These are phyloP conservation scores for Fennellomyces sp. DNA, from an alignment of 371 early-diverging fungal genomes.

Conservation along the genomic window DNA sequence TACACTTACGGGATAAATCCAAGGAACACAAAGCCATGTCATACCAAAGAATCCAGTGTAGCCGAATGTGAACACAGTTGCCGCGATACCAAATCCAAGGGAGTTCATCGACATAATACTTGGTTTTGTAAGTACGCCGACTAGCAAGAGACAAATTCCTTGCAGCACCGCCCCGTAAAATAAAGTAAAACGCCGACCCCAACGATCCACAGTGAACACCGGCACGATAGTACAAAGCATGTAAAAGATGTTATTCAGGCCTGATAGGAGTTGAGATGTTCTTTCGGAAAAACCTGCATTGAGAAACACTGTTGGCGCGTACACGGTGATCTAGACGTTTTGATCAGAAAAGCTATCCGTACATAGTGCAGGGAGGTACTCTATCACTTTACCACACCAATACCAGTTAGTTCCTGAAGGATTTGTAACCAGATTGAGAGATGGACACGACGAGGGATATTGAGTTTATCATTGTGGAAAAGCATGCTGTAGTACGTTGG, in stretches of 20 bases:
- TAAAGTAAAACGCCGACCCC: slow-evolving; percentile 37
- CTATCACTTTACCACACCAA: slow-evolving; percentile 33
- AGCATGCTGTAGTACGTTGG: slow-evolving; percentile 41
- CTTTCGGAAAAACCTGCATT: slow-evolving; percentile 32
- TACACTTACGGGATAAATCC: slow-evolving; percentile 44
- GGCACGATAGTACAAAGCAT: slow-evolving; percentile 39
- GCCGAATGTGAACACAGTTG: slow-evolving; percentile 40
- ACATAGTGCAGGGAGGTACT: too few species aligned
- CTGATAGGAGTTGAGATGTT: slow-evolving; percentile 41
- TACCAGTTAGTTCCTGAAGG: slow-evolving; percentile 42
- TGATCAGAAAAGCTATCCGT: neutral
- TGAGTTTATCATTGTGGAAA: slow-evolving; percentile 32
- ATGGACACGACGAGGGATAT: slow-evolving; percentile 45
- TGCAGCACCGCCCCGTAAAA: slow-evolving; percentile 39
- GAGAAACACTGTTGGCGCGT: slow-evolving; percentile 37
- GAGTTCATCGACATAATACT: slow-evolving; percentile 29
- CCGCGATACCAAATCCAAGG: slow-evolving; percentile 32
- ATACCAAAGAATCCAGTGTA: slow-evolving; percentile 47
- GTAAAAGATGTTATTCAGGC: slow-evolving; percentile 38
- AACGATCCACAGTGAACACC: slow-evolving; percentile 37
- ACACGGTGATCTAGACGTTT: slow-evolving; percentile 32
- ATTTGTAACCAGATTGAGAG: slow-evolving; percentile 45
- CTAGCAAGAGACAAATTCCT: slow-evolving; percentile 34
- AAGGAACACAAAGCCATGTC: slow-evolving; percentile 47
- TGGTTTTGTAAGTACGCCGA: slow-evolving; percentile 38